Evolutionary conservation across 495 filamentous ascomycete genomes (phyloP).

Genomic region (Aspergillus carlsbadensis): DNA sequence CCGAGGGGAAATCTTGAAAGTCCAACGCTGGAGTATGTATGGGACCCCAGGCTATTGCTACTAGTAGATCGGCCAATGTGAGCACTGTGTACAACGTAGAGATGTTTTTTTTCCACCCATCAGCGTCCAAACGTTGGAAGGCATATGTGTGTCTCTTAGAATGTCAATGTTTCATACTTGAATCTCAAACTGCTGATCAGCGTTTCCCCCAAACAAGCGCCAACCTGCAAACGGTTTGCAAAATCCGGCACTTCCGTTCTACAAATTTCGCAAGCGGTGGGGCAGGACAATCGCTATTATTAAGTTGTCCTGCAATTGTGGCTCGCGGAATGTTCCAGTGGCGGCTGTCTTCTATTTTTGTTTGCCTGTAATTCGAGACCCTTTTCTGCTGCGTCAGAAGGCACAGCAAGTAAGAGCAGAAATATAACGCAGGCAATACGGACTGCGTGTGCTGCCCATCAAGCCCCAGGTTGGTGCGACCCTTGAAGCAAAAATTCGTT

Average conservation of each 20-base stretch:
- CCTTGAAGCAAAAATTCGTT: slow-evolving; percentile 1
- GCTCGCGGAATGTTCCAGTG: slow-evolving; percentile 19
- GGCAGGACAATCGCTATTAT: not conserved
- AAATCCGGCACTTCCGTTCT: not conserved
- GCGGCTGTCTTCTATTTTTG: slow-evolving; percentile 9
- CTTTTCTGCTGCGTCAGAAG: not conserved
- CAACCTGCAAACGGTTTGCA: slow-evolving; percentile 6
- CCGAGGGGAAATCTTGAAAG: too few relatives aligned
- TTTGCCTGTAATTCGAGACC: not conserved
- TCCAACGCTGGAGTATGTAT: too few relatives aligned
- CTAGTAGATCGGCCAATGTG: too few relatives aligned
- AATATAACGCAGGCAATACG: not conserved
- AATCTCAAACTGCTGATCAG: slow-evolving; percentile 15
- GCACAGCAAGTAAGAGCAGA: not conserved
- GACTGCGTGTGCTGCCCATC: not conserved
- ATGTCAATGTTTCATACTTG: slow-evolving; percentile 10
- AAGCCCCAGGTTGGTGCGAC: not conserved
- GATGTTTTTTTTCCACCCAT: not conserved
- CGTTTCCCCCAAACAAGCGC: slow-evolving; percentile 1
- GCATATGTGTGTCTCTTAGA: slow-evolving; percentile 1
- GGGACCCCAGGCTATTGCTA: too few relatives aligned
- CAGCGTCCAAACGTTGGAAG: not conserved
- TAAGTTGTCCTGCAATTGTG: not conserved
- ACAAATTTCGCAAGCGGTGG: not conserved
- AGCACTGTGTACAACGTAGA: too few relatives aligned